Base-by-base conservation (phyloP, 306 rosid species). In the Mucuna pruriens region DNA sequence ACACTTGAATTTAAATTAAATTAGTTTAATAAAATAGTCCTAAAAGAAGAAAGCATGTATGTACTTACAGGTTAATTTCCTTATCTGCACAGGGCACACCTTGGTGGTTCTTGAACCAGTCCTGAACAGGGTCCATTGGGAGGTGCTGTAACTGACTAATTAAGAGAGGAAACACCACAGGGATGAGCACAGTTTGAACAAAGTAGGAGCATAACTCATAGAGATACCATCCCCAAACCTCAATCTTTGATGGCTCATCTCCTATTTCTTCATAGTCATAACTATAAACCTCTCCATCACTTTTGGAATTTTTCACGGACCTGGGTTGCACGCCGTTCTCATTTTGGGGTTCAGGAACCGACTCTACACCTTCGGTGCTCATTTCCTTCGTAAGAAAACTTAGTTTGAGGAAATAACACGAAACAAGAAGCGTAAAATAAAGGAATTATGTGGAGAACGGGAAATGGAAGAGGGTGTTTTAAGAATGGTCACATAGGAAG, bases 191-290 rank as follows among this genome's bases (percentile, higher is more conserved):
- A 0, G 91, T 81, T 44, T 62, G 89, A 61, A 94, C 82, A 65
- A 90, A 92, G 75, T 90, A 87, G 3, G 97, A 87, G 82, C 97
- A 94, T 3, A 94, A 86, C 81, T 85, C 98, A 57, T 94, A 92
- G 1, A 87, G 57, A 74, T 83, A 87, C 98, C 98, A 94, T 6
- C 92, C 91, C 84, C 85, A 78, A 5, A 92, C 89, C 75, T 94
- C 98, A 79, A 84, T 19, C 10, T 42, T 81, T 0, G 80, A n/a
- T 4, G 97, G 88, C 70, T 77, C 84, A 72, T 94, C 98, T 60
- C 78, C 90, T 19, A 58, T 26, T 52, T 81, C 88, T 38, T 70
- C 89, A 67, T 84, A 71, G 8, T 5, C 12, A 34, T 54, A 73
- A 46, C 48, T 82, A 58, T 58, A 6, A 73, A 2, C 20, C n/a